Conservation (phyloP, 2,329 filamentous ascomycete species). For the Amylocarpus encephaloides region DNA sequence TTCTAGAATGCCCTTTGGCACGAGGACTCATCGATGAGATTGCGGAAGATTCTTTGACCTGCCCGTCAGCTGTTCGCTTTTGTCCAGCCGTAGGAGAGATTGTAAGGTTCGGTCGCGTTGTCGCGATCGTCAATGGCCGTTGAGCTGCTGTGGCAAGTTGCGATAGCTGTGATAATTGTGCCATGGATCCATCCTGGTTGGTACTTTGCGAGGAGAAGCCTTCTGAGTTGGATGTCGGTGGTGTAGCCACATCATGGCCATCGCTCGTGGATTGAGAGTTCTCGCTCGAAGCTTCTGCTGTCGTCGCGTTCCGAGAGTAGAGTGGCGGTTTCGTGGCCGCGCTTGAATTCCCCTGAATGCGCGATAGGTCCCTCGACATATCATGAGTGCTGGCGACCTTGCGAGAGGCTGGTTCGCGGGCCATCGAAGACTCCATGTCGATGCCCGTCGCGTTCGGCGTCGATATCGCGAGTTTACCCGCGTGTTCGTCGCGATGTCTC, state of each 20-base stretch:
- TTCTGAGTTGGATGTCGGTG: conserved; percentile 32
- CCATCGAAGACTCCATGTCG: conserved; percentile 19
- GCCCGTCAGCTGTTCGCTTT: conserved; percentile 73
- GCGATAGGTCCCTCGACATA: conserved; percentile 5
- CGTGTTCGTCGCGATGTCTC: conserved; percentile 16
- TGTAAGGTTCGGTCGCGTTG: conserved; percentile 17
- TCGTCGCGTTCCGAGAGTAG: conserved; percentile 31
- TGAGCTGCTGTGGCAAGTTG: conserved; percentile 51
- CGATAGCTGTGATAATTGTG: conserved; percentile 52
- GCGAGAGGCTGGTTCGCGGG: conserved; percentile 20
- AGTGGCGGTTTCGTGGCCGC: conserved; percentile 10
- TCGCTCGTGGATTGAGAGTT: conserved; percentile 41
- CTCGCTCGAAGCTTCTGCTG: conserved; percentile 16
- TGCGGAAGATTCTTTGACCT: conserved; percentile 53
- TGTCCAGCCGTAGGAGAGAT: conserved; percentile 37
- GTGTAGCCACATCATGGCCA: conserved; percentile 36
- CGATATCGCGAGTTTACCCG: conserved; percentile 16
- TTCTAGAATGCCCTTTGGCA: conserved; percentile 56
- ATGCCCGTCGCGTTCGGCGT: conserved; percentile 23
- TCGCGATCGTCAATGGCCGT: conserved; percentile 29
- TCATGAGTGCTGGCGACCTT: conserved; percentile 12
- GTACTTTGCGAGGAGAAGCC: conserved; percentile 35
- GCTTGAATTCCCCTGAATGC: neutral
- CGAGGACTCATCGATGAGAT: conserved; percentile 37
- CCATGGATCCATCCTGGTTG: conserved; percentile 44